Percentiles rank a stretch among this genome's conserved stretches.
Evolutionary conservation across 2,329 filamentous ascomycete genomes (phyloP).

Genomic region (Botrytis hyacinthi): DNA sequence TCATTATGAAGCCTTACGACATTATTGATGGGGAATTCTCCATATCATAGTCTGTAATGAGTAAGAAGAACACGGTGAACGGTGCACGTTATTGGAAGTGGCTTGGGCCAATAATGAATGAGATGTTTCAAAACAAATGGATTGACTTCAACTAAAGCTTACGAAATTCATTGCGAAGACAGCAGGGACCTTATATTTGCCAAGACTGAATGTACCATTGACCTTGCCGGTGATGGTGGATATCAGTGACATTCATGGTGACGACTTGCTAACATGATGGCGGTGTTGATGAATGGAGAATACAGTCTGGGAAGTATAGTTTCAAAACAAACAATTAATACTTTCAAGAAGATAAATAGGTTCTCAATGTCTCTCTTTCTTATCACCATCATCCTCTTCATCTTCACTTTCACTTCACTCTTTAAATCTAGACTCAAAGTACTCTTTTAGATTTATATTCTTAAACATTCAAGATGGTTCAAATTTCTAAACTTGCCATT

Average conservation of each 20-base stretch:
- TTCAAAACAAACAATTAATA: neutral
- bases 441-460: neutral
- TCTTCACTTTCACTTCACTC: neutral
- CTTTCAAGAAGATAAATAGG: conserved; percentile 7
- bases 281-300: neutral
- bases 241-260: neutral
- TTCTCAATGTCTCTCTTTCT: neutral
- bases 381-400: neutral
- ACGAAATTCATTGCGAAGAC: conserved; percentile 17
- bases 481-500: conserved; percentile 6
- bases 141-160: conserved; percentile 6
- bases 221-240: neutral
- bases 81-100: neutral
- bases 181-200: neutral
- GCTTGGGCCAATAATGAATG: neutral
- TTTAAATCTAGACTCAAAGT: neutral
- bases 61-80: neutral
- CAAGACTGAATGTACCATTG: neutral
- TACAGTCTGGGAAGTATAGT: neutral
- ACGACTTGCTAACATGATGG: neutral
- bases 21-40: neutral
- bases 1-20: neutral
- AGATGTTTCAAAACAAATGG: neutral
- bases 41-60: neutral
- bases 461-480: conserved; percentile 6